These are phyloP conservation scores for Beauveria australis DNA, from an alignment of 2,329 filamentous ascomycete genomes.

Conservation along the genomic window DNA sequence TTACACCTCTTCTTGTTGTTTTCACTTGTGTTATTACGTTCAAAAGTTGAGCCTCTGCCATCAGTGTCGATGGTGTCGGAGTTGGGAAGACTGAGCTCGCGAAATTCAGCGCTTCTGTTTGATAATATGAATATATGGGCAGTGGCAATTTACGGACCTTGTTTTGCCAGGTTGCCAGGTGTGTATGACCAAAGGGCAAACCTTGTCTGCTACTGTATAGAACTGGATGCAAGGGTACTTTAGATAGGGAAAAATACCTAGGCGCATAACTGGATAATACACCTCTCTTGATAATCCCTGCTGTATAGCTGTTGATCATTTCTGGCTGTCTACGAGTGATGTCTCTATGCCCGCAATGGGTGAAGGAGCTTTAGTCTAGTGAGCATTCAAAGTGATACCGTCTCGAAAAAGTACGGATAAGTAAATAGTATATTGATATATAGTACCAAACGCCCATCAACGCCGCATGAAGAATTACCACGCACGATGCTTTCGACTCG, in stretches of 20 bases:
- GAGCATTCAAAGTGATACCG: background rate
- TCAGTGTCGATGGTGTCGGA: background rate
- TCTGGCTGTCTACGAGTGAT: too few species aligned
- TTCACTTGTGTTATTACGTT: constrained; percentile 8
- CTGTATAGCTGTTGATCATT: background rate
- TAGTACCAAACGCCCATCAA: constrained; percentile 4
- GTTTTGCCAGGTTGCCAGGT: background rate
- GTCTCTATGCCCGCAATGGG: too few species aligned
- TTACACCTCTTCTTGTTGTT: constrained; percentile 1
- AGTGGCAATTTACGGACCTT: background rate
- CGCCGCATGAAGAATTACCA: background rate
- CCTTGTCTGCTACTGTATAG: background rate
- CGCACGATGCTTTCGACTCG: background rate
- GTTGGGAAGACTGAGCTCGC: background rate
- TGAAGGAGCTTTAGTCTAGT: too few species aligned
- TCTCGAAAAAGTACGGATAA: background rate
- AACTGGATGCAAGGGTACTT: background rate
- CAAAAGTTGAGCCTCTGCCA: background rate
- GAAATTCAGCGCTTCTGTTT: background rate
- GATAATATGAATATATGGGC: background rate
- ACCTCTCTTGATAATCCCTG: background rate
- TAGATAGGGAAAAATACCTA: constrained; percentile 2
- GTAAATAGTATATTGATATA: background rate
- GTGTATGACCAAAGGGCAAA: background rate
- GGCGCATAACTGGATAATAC: constrained; percentile 10